Conservation (phyloP, 1,284 basidiomycete genomes). For the Mycosarcoma mackinlayi region DNA sequence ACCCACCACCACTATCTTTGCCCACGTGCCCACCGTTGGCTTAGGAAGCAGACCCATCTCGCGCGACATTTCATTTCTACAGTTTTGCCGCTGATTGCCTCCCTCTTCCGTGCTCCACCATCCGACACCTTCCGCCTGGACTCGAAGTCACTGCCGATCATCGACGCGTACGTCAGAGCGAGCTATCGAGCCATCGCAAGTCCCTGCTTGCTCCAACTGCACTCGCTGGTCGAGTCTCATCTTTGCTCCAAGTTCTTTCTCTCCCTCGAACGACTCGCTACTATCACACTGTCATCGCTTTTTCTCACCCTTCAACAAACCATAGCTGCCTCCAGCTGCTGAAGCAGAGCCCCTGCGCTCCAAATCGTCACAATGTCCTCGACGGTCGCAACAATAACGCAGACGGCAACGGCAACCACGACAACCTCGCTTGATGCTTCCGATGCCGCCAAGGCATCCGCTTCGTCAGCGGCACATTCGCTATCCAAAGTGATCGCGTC, state of each 20-base stretch:
- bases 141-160: too few relatives aligned
- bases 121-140: too few relatives aligned
- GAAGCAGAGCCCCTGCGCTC: constrained; percentile 10
- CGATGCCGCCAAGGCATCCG: constrained; percentile 45
- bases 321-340: too few relatives aligned
- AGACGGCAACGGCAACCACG: constrained; percentile 16
- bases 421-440: constrained; percentile 27
- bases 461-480: constrained; percentile 49
- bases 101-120: not conserved
- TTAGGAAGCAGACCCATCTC: constrained; percentile 2
- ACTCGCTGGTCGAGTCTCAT: constrained; percentile 20
- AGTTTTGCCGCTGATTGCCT: not conserved
- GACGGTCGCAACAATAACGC: constrained; percentile 28
- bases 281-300: too few relatives aligned
- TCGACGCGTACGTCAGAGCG: too few relatives aligned
- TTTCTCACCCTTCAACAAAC: too few relatives aligned
- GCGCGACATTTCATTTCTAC: constrained; percentile 32
- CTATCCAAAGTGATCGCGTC: constrained; percentile 56
- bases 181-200: too few relatives aligned
- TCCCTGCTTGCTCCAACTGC: too few relatives aligned
- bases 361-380: constrained; percentile 28
- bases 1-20: too few relatives aligned
- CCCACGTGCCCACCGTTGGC: not conserved
- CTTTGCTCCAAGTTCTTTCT: not conserved
- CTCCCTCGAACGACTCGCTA: too few relatives aligned